Conservation (phyloP, 1,139 yeast genomes). For the Candida glucosophila region DNA sequence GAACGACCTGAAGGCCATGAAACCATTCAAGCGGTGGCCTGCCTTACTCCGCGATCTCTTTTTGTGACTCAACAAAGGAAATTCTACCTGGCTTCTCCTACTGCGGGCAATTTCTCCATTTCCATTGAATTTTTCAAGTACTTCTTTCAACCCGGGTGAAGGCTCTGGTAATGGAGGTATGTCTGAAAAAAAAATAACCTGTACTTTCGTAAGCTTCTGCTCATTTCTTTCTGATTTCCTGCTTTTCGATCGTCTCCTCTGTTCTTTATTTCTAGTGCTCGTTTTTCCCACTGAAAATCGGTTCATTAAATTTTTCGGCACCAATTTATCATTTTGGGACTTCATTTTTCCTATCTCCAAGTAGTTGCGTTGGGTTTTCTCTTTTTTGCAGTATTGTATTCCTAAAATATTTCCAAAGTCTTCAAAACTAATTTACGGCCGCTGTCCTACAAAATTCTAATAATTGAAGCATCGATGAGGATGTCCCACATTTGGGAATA, state of each 20-base stretch:
- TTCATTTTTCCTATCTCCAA: constrained; percentile 2
- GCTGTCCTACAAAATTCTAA: too few relatives aligned
- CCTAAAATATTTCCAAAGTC: too few relatives aligned
- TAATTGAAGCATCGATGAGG: too few relatives aligned
- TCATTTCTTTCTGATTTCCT: neutral
- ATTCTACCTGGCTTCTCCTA: constrained; percentile 2
- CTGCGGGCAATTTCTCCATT: neutral
- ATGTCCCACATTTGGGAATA: too few relatives aligned
- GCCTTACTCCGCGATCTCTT: constrained; percentile 1
- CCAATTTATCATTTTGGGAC: constrained; percentile 2
- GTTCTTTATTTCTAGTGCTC: neutral
- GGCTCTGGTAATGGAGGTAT: constrained; percentile 6
- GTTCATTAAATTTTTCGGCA: constrained; percentile 5
- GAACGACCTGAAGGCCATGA: constrained; percentile 28
- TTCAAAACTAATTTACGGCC: too few relatives aligned
- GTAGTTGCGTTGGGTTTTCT: too few relatives aligned
- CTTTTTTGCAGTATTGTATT: too few relatives aligned
- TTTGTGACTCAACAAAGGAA: neutral
- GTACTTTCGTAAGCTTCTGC: constrained; percentile 1
- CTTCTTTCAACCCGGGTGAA: constrained; percentile 4
- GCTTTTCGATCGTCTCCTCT: neutral
- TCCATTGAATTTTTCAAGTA: constrained; percentile 5
- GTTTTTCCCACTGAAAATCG: constrained; percentile 3
- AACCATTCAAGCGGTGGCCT: constrained; percentile 17
- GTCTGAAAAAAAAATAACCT: constrained; percentile 5